Conservation (phyloP, 768 basidiomycete species). For the Tephrocybe rancida region DNA sequence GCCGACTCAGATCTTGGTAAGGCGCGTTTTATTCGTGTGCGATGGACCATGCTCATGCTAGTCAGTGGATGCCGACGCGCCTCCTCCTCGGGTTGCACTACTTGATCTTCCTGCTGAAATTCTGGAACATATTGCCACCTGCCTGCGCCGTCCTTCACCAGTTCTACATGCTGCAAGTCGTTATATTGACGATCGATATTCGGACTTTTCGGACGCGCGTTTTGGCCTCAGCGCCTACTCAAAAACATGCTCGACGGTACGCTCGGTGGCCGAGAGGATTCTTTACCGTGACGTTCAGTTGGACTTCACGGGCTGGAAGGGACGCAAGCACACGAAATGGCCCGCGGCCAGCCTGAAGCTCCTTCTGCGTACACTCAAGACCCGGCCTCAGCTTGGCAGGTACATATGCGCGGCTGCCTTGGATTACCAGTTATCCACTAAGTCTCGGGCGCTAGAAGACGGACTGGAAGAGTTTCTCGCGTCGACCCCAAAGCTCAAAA, state of each 20-base stretch:
- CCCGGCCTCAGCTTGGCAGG: conserved; percentile 25
- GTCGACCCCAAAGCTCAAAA: conserved; percentile 24
- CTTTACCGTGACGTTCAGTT: conserved; percentile 30
- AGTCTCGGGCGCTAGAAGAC: conserved; percentile 21
- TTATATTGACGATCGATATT: conserved; percentile 28
- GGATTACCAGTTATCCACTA: conserved; percentile 26
- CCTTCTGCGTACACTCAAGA: conserved; percentile 26
- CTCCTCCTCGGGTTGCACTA: conserved; percentile 19
- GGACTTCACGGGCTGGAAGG: conserved; percentile 33
- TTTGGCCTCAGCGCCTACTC: conserved; percentile 26
- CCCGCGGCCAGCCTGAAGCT: conserved; percentile 28
- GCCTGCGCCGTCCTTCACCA: conserved; percentile 19
- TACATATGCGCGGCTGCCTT: conserved; percentile 24
- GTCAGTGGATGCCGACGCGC: conserved; percentile 6
- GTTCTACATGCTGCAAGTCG: conserved; percentile 24
- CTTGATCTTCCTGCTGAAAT: conserved; percentile 31
- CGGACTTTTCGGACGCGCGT: conserved; percentile 26
- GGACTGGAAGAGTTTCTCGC: conserved; percentile 25
- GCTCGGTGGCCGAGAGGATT: conserved; percentile 24
- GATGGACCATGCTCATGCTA: not conserved
- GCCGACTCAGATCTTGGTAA: conserved; percentile 1
- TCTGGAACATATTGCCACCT: conserved; percentile 27
- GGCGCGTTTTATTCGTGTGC: not conserved
- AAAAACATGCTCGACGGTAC: conserved; percentile 21
- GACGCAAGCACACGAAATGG: conserved; percentile 28